Percentiles rank a stretch among this genome's conserved stretches.
phyloP scores from a whole-genome alignment of 306 rosid genomes.

The Mimosa pudica region DNA sequence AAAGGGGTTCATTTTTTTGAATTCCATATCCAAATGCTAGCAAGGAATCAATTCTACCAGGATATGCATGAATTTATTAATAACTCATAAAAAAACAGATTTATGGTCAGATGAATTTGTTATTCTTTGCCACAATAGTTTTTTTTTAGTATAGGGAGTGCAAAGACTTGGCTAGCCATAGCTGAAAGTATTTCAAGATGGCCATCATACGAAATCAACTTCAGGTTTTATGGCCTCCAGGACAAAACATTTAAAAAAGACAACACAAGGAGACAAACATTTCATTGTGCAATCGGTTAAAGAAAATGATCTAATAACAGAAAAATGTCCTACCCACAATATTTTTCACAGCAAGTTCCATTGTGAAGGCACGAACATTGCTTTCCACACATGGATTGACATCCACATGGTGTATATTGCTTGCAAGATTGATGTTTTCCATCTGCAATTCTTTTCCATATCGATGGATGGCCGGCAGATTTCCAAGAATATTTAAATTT shows the following conservation, averaged over 20 bases:
- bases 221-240: constrained; percentile 1
- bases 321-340: constrained; percentile 73
- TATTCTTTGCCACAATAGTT: not conserved
- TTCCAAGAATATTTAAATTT: constrained; percentile 85
- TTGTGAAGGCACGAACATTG: constrained; percentile 75
- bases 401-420: constrained; percentile 87
- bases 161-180: constrained; percentile 26
- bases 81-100: not conserved
- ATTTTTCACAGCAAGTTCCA: constrained; percentile 97
- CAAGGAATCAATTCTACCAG: not conserved
- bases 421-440: constrained; percentile 90
- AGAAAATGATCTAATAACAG: constrained; percentile 26
- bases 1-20: not conserved
- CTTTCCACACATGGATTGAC: constrained; percentile 89
- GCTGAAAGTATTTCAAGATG: constrained; percentile 13
- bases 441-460: constrained; percentile 94
- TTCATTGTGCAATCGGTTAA: constrained; percentile 3
- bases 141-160: not conserved
- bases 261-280: not conserved
- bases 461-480: constrained; percentile 91
- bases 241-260: not conserved
- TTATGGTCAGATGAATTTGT: constrained; percentile 11
- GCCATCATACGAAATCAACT: constrained; percentile 1
- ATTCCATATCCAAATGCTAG: not conserved
- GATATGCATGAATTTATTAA: not conserved